Base-by-base conservation (phyloP, 352 stramenopile genomes). In the Pythium aquatile region DNA sequence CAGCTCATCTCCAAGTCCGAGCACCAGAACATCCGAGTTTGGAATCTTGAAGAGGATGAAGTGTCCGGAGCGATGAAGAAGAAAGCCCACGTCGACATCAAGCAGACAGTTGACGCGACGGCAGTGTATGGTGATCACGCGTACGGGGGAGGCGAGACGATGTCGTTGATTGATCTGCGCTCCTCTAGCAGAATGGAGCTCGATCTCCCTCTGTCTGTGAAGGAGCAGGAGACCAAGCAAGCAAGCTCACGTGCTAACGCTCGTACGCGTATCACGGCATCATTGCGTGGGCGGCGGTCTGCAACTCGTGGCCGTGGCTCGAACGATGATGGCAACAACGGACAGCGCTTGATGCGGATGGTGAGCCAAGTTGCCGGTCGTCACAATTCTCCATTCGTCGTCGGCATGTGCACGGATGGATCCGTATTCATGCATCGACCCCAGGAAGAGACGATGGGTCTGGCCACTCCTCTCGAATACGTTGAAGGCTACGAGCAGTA, bases 1-100 rank as follows among this genome's bases (percentile, higher is more conserved):
- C 79, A 86, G 51, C 78, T 93, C 47, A 88, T 93, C 57, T 90
- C 83, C 46, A 95, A 95, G 73, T 95, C 87, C 0, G 83, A 93
- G 62, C 81, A 94, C 60, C 87, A 95, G 63, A 87, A 90, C 51
- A 80, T 95, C 32, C 87, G 87, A 33, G 81, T 95, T 33, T 95
- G 87, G 87, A 79, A 85, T 47, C 60, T 95, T 35, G 79, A 89
- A 29, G 85, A 90, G 42, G 70, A 87, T 29, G 60, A 20, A 48
- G 65, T 5, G 16, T 72, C 32, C 44, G 71, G 48, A 61, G 49
- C 73, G 7, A 69, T 93, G 39, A 71, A 67, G 29, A 94, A 95
- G 70, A 83, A 88, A n/a, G 79, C 76, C 8, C 83, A 92, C 44
- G 68, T 66, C 0, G 80, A 94, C 30, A 70, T 91, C n/a, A 90